Evolutionary conservation across 1,284 basidiomycete species (phyloP).

Genomic region (Cutaneotrichosporon sp.): DNA sequence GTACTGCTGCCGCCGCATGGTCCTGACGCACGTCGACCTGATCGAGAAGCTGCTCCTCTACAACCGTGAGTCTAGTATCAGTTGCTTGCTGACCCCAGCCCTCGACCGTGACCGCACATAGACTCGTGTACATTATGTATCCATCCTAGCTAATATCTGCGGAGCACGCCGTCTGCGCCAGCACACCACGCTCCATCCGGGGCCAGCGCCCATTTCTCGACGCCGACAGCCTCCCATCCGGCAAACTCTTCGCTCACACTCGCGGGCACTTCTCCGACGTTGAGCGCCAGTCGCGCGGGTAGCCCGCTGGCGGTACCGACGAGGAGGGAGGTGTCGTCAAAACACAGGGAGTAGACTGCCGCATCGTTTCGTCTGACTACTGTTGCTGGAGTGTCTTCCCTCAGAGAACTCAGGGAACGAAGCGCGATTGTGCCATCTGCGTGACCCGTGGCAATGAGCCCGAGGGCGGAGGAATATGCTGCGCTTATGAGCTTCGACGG

Average conservation of each 20-base stretch:
- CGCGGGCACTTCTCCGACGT: conserved; percentile 10
- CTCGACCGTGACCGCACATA: conserved; percentile 20
- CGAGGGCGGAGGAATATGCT: conserved; percentile 49
- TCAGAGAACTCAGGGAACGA: conserved; percentile 51
- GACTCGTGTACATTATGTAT: conserved; percentile 9
- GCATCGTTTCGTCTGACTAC: conserved; percentile 57
- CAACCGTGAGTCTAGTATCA: conserved; percentile 66
- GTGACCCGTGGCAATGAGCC: conserved; percentile 61
- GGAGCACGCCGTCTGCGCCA: conserved; percentile 37
- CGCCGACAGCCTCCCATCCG: conserved; percentile 44
- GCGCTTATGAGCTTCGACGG: conserved; percentile 56
- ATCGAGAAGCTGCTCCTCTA: conserved; percentile 95
- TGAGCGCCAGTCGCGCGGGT: conserved; percentile 32
- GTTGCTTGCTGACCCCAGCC: conserved; percentile 8
- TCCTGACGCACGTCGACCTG: conserved; percentile 85
- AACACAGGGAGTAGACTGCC: conserved; percentile 56
- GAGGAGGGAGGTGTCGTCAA: conserved; percentile 31
- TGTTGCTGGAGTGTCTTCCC: too few relatives aligned
- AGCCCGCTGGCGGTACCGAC: conserved; percentile 43
- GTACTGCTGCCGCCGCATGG: conserved; percentile 97
- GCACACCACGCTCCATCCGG: conserved; percentile 38
- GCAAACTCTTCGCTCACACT: conserved; percentile 39
- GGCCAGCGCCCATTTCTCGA: conserved; percentile 34
- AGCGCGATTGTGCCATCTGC: conserved; percentile 58
- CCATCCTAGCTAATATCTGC: conserved; percentile 30